These are phyloP conservation scores for Ganoderma sp. DNA, from an alignment of 1,284 basidiomycete genomes.

Conservation along the genomic window DNA sequence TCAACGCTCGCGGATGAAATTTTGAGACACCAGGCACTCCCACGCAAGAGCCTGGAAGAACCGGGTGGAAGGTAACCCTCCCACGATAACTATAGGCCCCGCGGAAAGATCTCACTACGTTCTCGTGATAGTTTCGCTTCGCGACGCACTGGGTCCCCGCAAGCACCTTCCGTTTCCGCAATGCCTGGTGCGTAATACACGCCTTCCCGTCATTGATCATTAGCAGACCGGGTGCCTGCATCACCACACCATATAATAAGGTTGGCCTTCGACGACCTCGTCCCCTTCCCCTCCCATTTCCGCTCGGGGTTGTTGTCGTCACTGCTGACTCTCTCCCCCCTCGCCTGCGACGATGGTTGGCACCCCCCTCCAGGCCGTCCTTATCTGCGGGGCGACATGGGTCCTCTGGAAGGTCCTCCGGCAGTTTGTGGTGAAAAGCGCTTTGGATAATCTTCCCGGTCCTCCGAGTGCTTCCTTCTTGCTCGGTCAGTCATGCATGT, in stretches of 20 bases:
- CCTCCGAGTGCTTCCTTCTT: conserved; percentile 24
- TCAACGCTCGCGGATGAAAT: conserved; percentile 2
- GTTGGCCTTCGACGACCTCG: neutral
- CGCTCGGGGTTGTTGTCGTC: neutral
- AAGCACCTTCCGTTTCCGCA: neutral
- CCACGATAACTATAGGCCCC: neutral
- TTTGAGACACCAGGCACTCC: conserved; percentile 2
- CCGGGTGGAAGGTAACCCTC: neutral
- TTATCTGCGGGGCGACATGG: conserved; percentile 18
- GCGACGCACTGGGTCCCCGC: neutral
- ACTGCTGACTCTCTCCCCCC: neutral
- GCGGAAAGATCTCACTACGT: neutral
- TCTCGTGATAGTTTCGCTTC: conserved; percentile 7
- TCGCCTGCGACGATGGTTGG: conserved; percentile 7
- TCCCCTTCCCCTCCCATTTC: neutral
- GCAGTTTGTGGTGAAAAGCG: conserved; percentile 11
- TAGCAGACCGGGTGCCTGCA: neutral
- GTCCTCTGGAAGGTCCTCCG: conserved; percentile 22
- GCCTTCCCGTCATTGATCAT: conserved; percentile 12
- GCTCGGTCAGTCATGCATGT: conserved; percentile 17
- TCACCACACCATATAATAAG: conserved; percentile 5
- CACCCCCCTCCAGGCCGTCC: neutral
- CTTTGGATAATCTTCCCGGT: conserved; percentile 25
- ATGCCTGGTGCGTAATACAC: neutral
- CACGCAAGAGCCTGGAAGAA: neutral